A percentile compares a stretch with the other conserved stretches of the same genome.
These are phyloP conservation scores for Penicillium aurantiogriseum DNA, from an alignment of 2,329 filamentous ascomycete genomes.

Conservation along the genomic window DNA sequence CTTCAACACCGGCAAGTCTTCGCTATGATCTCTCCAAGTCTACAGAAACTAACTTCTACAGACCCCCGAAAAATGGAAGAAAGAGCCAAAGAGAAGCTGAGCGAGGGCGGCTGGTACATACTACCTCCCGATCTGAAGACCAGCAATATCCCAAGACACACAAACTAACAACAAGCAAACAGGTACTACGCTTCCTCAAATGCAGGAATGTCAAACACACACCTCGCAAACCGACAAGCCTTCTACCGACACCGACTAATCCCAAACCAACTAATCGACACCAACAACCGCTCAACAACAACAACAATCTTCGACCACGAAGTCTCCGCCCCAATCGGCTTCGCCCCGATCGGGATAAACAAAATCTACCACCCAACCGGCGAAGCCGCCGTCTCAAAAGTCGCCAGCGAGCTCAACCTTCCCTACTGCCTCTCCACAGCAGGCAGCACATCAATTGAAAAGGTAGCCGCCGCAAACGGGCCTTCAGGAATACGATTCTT, in stretches of 20 bases:
- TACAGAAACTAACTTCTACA: not conserved
- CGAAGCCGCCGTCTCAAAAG: constrained; percentile 60
- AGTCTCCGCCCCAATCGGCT: constrained; percentile 61
- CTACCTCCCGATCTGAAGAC: not conserved
- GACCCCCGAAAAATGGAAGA: constrained; percentile 60
- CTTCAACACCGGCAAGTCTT: constrained; percentile 51
- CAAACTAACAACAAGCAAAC: not conserved
- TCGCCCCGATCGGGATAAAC: constrained; percentile 65
- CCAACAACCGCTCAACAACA: constrained; percentile 56
- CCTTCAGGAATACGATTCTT: constrained; percentile 53
- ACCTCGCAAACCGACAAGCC: constrained; percentile 60
- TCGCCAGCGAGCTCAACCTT: constrained; percentile 59
- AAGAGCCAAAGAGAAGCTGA: constrained; percentile 56
- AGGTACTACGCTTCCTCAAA: constrained; percentile 41
- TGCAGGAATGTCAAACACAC: constrained; percentile 54
- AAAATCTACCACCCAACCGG: constrained; percentile 61
- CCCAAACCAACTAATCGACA: constrained; percentile 61
- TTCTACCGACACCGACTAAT: constrained; percentile 65
- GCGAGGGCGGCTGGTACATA: constrained; percentile 54
- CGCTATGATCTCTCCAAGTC: not conserved
- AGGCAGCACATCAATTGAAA: constrained; percentile 56
- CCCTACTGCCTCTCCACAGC: constrained; percentile 62
- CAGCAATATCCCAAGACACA: not conserved
- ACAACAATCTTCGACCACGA: constrained; percentile 61
- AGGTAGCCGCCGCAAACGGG: constrained; percentile 57